A percentile compares a stretch with the other conserved stretches of the same genome.
Evolutionary conservation across 441 rosid species (phyloP).

Genomic region (Populus hybrid): DNA sequence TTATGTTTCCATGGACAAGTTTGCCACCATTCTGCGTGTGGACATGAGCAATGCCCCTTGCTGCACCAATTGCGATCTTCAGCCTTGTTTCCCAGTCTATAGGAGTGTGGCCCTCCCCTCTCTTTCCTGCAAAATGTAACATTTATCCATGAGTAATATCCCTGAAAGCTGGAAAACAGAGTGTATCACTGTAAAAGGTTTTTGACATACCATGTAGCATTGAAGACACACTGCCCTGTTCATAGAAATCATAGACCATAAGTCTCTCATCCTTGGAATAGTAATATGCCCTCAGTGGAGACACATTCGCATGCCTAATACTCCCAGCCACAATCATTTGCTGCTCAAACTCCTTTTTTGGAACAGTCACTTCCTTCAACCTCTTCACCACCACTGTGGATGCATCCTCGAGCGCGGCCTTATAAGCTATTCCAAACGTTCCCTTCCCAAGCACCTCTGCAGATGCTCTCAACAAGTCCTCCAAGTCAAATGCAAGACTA

Average conservation of each 20-base stretch:
- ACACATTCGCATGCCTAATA: slow-evolving; percentile 67
- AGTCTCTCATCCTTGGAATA: slow-evolving; percentile 92
- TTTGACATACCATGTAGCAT: slow-evolving; percentile 61
- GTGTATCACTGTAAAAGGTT: not conserved
- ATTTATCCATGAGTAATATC: not conserved
- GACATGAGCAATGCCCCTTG: slow-evolving; percentile 66
- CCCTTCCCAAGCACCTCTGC: slow-evolving; percentile 96
- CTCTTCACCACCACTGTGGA: slow-evolving; percentile 70
- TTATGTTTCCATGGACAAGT: slow-evolving; percentile 80
- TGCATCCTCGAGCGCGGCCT: slow-evolving; percentile 73
- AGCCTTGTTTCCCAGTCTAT: slow-evolving; percentile 87
- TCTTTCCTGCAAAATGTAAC: slow-evolving; percentile 43
- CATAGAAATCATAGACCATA: slow-evolving; percentile 60
- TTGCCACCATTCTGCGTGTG: slow-evolving; percentile 62
- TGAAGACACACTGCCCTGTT: slow-evolving; percentile 54
- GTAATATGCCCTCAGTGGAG: slow-evolving; percentile 72
- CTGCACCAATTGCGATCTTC: slow-evolving; percentile 67
- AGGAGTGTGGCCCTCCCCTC: slow-evolving; percentile 48
- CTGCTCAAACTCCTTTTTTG: slow-evolving; percentile 70
- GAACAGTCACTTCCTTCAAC: slow-evolving; percentile 58
- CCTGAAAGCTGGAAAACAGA: not conserved
- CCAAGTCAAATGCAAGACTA: slow-evolving; percentile 67
- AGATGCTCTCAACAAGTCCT: slow-evolving; percentile 77
- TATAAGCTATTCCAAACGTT: slow-evolving; percentile 73
- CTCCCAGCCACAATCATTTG: slow-evolving; percentile 74